Evolutionary conservation across 106 monocot species (phyloP).

Genomic region (Platanthera zijinensis): DNA sequence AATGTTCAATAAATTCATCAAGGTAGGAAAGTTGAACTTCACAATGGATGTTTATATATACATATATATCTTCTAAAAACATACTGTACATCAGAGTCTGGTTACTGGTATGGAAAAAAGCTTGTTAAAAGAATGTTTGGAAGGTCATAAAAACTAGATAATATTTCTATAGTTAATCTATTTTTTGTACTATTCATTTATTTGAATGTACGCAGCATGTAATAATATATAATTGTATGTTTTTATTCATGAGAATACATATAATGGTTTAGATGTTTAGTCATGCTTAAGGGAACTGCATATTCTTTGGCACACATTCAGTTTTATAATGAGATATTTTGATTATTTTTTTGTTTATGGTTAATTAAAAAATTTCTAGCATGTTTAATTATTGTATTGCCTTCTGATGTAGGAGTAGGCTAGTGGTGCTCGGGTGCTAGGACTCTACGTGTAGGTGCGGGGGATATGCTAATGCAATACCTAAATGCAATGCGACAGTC

Average conservation of each 20-base stretch:
- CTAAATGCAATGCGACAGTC: too few relatives aligned
- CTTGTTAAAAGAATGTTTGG: background rate
- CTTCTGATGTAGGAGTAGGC: too few relatives aligned
- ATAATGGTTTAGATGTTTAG: background rate
- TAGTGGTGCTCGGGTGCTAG: too few relatives aligned
- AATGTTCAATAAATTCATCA: background rate
- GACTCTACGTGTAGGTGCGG: too few relatives aligned
- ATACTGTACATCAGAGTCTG: background rate
- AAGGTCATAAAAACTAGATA: background rate
- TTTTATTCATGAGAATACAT: background rate
- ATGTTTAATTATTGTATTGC: background rate
- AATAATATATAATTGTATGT: background rate
- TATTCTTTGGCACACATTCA: background rate
- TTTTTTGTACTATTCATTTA: background rate
- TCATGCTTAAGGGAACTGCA: background rate
- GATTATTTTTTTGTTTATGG: background rate
- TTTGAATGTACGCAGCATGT: background rate
- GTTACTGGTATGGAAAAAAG: background rate
- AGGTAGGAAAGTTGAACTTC: background rate
- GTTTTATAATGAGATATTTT: background rate
- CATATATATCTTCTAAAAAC: background rate
- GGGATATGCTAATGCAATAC: too few relatives aligned
- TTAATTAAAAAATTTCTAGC: background rate
- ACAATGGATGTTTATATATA: background rate
- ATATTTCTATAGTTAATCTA: background rate